These are phyloP conservation scores for Cyclotella choctawhatcheeana DNA, from an alignment of 108 stramenopile genomes.

Conservation along the genomic window DNA sequence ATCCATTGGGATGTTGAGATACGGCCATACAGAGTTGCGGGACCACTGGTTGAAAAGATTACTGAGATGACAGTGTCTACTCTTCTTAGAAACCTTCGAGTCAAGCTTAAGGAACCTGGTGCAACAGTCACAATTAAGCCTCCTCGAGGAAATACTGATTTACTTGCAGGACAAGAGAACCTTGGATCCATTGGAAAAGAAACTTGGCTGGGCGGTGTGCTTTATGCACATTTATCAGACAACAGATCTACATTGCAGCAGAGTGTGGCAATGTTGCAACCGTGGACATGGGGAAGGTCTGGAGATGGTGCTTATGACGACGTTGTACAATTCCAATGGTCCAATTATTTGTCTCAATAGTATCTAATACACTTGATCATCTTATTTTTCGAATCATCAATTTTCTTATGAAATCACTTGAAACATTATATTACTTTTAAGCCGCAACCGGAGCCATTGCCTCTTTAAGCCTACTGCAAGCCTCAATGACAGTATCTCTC, in stretches of 20 bases:
- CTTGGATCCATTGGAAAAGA: slow-evolving; percentile 40
- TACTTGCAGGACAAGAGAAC: slow-evolving; percentile 2
- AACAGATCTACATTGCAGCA: slow-evolving; percentile 37
- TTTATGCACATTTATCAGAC: slow-evolving; percentile 40
- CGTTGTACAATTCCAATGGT: slow-evolving; percentile 6
- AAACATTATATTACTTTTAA: not conserved
- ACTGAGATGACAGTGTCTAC: slow-evolving; percentile 52
- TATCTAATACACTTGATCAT: no score
- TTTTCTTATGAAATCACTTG: no score
- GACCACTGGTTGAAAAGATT: slow-evolving; percentile 48
- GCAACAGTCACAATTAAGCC: slow-evolving; percentile 42
- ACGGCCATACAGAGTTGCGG: slow-evolving; percentile 29
- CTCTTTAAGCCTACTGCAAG: slow-evolving; percentile 86
- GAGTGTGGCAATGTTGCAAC: slow-evolving; percentile 40
- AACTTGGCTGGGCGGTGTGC: slow-evolving; percentile 58
- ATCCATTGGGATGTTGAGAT: slow-evolving; percentile 57
- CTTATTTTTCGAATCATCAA: no score
- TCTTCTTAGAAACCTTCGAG: slow-evolving; percentile 40
- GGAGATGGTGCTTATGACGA: slow-evolving; percentile 31
- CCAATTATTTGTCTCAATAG: not conserved
- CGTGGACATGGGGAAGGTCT: slow-evolving; percentile 57
- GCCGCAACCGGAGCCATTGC: slow-evolving; percentile 45
- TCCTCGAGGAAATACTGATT: slow-evolving; percentile 33
- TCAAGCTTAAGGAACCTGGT: slow-evolving; percentile 42
- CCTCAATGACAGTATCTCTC: slow-evolving; percentile 88